phyloP scores from a whole-genome alignment of 2,329 filamentous ascomycete genomes.

The Chrysoporthe cubensis region DNA sequence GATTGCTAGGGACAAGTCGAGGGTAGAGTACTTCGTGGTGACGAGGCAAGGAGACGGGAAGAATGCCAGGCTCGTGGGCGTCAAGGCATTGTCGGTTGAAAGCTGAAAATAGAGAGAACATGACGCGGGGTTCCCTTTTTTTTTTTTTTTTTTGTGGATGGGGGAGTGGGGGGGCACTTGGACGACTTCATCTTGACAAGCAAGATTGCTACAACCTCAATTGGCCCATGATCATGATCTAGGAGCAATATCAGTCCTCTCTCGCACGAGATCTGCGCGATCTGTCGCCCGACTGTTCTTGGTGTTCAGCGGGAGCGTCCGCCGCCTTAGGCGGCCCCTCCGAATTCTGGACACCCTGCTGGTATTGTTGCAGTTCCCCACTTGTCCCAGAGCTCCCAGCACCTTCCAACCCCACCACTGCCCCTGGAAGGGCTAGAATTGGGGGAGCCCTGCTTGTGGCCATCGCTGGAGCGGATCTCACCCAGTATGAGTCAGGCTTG shows the following conservation, averaged over 20 bases:
- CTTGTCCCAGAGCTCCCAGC: not conserved
- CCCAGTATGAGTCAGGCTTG: slow-evolving; percentile 11
- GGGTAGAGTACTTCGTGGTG: slow-evolving; percentile 81
- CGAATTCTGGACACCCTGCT: not conserved
- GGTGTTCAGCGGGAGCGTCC: not conserved
- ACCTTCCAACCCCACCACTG: not conserved
- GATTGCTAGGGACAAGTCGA: slow-evolving; percentile 64
- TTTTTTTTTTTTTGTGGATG: too few relatives aligned
- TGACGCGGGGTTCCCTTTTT: not conserved
- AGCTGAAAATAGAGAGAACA: slow-evolving; percentile 45
- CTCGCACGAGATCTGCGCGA: not conserved
- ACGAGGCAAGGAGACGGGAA: slow-evolving; percentile 60
- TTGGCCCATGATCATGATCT: not conserved
- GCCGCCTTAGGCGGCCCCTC: not conserved
- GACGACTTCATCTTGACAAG: not conserved
- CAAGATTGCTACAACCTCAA: not conserved
- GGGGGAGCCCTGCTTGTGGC: not conserved
- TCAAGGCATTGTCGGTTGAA: slow-evolving; percentile 80
- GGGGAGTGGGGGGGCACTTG: not conserved
- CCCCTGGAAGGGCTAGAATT: slow-evolving; percentile 2
- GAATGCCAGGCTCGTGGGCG: slow-evolving; percentile 70
- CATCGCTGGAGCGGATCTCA: not conserved
- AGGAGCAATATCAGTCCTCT: not conserved
- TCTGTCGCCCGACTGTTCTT: not conserved
- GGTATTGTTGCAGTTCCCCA: not conserved